These are phyloP conservation scores for Hyparrhenia diplandra DNA, from an alignment of 176 grass and related monocot species.

Conservation along the genomic window DNA sequence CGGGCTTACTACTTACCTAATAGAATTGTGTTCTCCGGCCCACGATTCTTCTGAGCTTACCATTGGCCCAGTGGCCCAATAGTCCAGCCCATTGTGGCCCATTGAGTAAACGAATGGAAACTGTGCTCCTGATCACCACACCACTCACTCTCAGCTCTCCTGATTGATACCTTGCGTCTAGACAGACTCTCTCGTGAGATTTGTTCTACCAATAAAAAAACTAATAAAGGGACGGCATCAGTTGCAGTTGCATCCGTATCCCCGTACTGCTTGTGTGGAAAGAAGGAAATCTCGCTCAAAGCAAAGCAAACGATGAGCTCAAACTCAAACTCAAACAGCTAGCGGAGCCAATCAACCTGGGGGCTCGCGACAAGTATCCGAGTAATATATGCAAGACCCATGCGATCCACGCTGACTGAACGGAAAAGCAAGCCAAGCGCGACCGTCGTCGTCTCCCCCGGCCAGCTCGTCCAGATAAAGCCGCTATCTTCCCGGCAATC, in stretches of 20 bases:
- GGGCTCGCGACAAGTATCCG: background rate
- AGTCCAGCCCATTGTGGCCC: background rate
- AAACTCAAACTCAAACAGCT: background rate
- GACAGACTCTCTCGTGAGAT: background rate
- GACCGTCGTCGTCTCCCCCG: too few species aligned
- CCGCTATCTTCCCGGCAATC: too few species aligned
- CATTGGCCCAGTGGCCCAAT: background rate
- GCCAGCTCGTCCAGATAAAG: too few species aligned
- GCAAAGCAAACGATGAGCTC: background rate
- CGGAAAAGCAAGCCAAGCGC: too few species aligned
- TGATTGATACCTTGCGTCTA: background rate
- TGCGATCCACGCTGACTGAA: conserved; percentile 25
- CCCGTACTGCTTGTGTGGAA: conserved; percentile 4
- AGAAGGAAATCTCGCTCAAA: conserved; percentile 15
- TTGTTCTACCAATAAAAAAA: background rate
- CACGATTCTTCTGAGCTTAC: background rate
- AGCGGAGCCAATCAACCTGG: background rate
- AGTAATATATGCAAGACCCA: background rate
- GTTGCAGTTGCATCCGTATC: background rate
- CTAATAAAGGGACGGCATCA: too few species aligned
- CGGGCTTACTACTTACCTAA: too few species aligned
- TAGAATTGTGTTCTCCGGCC: background rate
- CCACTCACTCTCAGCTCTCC: background rate
- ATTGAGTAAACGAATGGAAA: background rate
- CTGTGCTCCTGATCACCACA: background rate